phyloP scores from a whole-genome alignment of 169 alveolate genomes.

The Plasmodium reichenowi region DNA sequence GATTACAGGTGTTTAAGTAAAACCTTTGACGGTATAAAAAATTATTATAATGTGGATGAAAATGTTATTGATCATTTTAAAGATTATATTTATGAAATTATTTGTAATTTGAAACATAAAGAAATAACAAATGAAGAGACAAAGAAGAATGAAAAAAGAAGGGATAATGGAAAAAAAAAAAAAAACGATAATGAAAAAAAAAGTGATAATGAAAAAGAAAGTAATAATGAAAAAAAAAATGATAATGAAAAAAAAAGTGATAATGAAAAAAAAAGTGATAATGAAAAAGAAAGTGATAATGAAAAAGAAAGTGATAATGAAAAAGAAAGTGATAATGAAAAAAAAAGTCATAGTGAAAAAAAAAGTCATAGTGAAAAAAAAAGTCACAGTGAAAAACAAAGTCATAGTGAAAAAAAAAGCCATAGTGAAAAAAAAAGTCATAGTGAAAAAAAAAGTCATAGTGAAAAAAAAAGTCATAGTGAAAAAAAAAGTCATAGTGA shows the following conservation, averaged over 20 bases:
- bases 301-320: background rate
- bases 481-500: background rate
- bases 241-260: background rate
- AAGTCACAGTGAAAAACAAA: background rate
- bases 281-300: background rate
- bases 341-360: background rate
- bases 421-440: background rate
- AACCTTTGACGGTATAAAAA: slow-evolving; percentile 19
- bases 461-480: background rate
- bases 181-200: background rate
- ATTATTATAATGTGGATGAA: slow-evolving; percentile 32
- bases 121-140: background rate
- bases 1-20: background rate
- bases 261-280: background rate
- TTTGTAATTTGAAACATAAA: background rate
- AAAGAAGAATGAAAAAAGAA: background rate
- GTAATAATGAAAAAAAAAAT: background rate
- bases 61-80: slow-evolving; percentile 15
- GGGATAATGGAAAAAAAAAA: background rate
- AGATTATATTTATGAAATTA: slow-evolving; percentile 6
- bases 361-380: background rate
- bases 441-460: background rate
- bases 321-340: background rate
- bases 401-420: background rate
- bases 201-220: background rate